Evolutionary conservation across 2,329 filamentous ascomycete species (phyloP).

Genomic region (Cladosporium sp.): DNA sequence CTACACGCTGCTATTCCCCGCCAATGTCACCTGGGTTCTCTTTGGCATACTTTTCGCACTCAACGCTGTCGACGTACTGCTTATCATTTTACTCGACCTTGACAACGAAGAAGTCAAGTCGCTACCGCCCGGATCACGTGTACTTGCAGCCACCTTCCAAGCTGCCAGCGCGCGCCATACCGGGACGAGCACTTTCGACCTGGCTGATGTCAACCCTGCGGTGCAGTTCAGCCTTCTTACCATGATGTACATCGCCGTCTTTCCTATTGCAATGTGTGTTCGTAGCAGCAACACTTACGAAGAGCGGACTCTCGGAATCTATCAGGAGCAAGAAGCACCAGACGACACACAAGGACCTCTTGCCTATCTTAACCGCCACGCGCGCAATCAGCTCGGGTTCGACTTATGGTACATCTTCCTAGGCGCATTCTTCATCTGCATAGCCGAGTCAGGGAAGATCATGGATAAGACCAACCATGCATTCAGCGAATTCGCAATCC

Average conservation of each 20-base stretch:
- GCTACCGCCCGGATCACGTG: not conserved
- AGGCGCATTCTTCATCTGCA: conserved; percentile 37
- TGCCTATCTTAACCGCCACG: conserved; percentile 55
- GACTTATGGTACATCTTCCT: conserved; percentile 40
- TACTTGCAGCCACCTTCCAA: conserved; percentile 21
- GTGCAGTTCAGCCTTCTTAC: conserved; percentile 59
- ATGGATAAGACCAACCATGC: conserved; percentile 14
- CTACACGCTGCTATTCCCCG: no score
- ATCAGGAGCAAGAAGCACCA: conserved; percentile 28
- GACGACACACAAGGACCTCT: conserved; percentile 20
- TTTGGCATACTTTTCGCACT: no score
- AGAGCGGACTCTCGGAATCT: conserved; percentile 61
- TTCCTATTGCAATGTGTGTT: conserved; percentile 60
- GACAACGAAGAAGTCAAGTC: conserved; percentile 11
- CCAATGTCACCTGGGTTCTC: no score
- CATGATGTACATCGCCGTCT: conserved; percentile 65
- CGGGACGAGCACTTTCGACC: conserved; percentile 18
- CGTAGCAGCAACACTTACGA: conserved; percentile 70
- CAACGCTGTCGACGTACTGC: conserved; percentile 24
- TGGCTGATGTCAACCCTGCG: conserved; percentile 47
- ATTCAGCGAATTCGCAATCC: conserved; percentile 36
- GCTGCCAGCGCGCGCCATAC: conserved; percentile 34
- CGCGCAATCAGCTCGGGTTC: conserved; percentile 34
- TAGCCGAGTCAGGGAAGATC: conserved; percentile 29
- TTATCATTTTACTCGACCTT: conserved; percentile 15